phyloP scores from a whole-genome alignment of 257 asterid genomes.

The Solanum chiquidenum region DNA sequence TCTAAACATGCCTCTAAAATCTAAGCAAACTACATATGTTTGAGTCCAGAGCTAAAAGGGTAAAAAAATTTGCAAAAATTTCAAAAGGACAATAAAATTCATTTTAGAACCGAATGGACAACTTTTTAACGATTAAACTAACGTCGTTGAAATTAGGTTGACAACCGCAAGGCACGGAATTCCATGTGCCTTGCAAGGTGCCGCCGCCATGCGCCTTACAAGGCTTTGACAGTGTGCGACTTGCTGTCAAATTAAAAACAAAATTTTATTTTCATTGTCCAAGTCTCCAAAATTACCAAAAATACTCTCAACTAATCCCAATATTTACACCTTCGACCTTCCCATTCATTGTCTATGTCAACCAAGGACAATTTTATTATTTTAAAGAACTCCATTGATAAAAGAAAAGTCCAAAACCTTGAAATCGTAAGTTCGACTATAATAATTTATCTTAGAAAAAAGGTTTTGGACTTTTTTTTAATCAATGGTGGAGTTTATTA shows the following conservation, averaged over 20 bases:
- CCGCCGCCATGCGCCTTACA: neutral
- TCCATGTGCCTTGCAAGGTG: too few species aligned
- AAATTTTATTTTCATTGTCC: too few species aligned
- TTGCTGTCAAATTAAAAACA: too few species aligned
- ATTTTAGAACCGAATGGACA: too few species aligned
- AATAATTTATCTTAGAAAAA: too few species aligned
- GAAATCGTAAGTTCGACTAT: too few species aligned
- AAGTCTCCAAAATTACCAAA: too few species aligned
- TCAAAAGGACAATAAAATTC: too few species aligned
- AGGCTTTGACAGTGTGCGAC: neutral
- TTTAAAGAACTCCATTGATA: neutral
- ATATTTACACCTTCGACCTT: neutral
- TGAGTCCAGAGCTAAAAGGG: neutral
- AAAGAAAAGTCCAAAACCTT: neutral
- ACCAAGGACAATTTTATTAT: neutral
- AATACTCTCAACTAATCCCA: neutral
- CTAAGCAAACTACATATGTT: neutral
- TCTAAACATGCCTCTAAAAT: too few species aligned
- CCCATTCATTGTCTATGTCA: neutral
- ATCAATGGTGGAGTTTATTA: neutral
- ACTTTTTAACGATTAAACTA: too few species aligned
- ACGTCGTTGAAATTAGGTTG: too few species aligned
- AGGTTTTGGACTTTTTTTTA: neutral
- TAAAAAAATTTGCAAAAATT: too few species aligned
- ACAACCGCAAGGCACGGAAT: rapidly evolving